Conservation (phyloP, 2,329 filamentous ascomycete genomes). For the Colletotrichum lini region DNA sequence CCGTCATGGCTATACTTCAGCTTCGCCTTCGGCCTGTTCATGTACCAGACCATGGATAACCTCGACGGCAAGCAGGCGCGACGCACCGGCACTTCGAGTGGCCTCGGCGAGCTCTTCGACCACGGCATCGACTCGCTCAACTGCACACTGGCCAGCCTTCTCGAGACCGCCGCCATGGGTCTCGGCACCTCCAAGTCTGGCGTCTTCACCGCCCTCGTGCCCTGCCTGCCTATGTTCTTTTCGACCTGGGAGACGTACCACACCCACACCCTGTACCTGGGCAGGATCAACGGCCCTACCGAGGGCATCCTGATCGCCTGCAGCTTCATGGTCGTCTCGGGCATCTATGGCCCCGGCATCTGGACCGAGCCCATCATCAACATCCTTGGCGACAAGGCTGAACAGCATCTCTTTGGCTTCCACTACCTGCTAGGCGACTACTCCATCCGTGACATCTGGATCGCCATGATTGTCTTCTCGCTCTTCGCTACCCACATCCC, state of each 20-base stretch:
- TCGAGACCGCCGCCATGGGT: constrained; percentile 94
- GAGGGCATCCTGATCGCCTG: constrained; percentile 94
- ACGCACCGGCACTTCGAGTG: constrained; percentile 93
- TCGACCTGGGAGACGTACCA: constrained; percentile 99
- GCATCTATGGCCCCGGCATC: constrained; percentile 88
- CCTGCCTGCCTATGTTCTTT: constrained; percentile 98
- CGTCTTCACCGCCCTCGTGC: constrained; percentile 91
- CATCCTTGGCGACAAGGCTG: constrained; percentile 72
- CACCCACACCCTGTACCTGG: constrained; percentile 96
- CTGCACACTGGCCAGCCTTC: constrained; percentile 91
- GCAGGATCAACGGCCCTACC: constrained; percentile 96
- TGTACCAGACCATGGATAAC: constrained; percentile 99
- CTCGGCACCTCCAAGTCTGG: constrained; percentile 87
- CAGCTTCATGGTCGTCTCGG: constrained; percentile 86
- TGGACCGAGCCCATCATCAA: constrained; percentile 84
- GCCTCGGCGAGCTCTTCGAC: constrained; percentile 96
- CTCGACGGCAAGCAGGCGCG: constrained; percentile 98
- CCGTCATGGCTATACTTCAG: constrained; percentile 96
- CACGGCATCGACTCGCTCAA: constrained; percentile 99
- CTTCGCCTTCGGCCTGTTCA: constrained; percentile 96
- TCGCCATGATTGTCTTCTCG: constrained; percentile 76
- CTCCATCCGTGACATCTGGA: constrained; percentile 91
- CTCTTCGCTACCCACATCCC: constrained; percentile 84
- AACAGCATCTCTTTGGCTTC: constrained; percentile 65
- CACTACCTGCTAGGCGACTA: constrained; percentile 76